Evolutionary conservation across 2,329 filamentous ascomycete species (phyloP).

Genomic region (Fusarium poae): DNA sequence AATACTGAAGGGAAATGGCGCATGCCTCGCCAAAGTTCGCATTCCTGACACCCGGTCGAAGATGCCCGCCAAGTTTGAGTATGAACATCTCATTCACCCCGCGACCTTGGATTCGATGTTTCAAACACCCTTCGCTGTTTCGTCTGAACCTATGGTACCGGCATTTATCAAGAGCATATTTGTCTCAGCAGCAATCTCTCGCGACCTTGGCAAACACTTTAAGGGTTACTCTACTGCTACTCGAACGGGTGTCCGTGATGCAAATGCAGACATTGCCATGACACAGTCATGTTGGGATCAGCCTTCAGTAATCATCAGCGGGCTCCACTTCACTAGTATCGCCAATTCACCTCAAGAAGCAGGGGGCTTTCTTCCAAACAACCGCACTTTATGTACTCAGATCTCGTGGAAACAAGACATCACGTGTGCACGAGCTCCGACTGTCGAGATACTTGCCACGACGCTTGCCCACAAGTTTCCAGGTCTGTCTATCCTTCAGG

Average conservation of each 20-base stretch:
- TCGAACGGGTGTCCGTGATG: slow-evolving; percentile 54
- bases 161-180: slow-evolving; percentile 61
- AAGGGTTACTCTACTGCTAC: slow-evolving; percentile 58
- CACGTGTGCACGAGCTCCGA: slow-evolving; percentile 39
- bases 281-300: slow-evolving; percentile 50
- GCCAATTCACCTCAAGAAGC: slow-evolving; percentile 43
- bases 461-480: slow-evolving; percentile 58
- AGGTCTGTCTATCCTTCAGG: slow-evolving; percentile 55
- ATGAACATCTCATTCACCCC: slow-evolving; percentile 68
- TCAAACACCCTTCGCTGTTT: slow-evolving; percentile 64
- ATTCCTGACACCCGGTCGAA: slow-evolving; percentile 64
- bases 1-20: slow-evolving; percentile 50
- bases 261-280: slow-evolving; percentile 61
- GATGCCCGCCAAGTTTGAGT: slow-evolving; percentile 68
- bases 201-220: slow-evolving; percentile 53
- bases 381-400: slow-evolving; percentile 63
- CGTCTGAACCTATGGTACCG: slow-evolving; percentile 63
- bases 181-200: slow-evolving; percentile 57
- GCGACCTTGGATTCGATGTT: slow-evolving; percentile 69
- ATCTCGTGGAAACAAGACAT: slow-evolving; percentile 62
- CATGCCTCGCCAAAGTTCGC: slow-evolving; percentile 56
- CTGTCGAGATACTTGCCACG: slow-evolving; percentile 49
- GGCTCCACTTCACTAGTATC: slow-evolving; percentile 59
- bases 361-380: slow-evolving; percentile 60
- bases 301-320: slow-evolving; percentile 59